Evolutionary conservation across 768 basidiomycete species (phyloP).

Genomic region (Glaciozyma martinii): DNA sequence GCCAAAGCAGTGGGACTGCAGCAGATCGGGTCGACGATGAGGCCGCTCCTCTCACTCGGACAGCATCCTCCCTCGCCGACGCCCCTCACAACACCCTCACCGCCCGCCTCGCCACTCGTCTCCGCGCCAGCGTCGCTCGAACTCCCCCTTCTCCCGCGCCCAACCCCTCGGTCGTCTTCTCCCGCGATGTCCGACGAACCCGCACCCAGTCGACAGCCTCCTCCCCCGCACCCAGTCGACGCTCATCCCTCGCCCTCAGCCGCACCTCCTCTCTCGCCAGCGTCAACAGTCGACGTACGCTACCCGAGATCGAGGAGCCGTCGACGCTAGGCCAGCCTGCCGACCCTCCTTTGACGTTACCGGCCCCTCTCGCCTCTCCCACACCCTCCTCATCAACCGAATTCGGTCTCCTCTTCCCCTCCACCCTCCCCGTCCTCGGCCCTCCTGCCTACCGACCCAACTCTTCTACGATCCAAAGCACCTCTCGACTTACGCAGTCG

Average conservation of each 20-base stretch:
- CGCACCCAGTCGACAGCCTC: conserved; percentile 10
- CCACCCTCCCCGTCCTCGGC: conserved; percentile 15
- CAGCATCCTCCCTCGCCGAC: conserved; percentile 4
- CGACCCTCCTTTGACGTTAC: neutral
- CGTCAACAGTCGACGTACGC: no score
- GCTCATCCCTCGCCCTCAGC: conserved; percentile 2
- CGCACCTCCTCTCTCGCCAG: neutral
- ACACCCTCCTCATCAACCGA: neutral
- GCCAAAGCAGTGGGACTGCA: neutral
- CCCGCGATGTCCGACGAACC: conserved; percentile 5
- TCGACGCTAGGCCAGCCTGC: no score
- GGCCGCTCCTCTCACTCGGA: conserved; percentile 14
- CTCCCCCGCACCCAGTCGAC: neutral
- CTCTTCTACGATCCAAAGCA: conserved; percentile 10
- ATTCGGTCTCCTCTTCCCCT: neutral
- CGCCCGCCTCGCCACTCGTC: neutral
- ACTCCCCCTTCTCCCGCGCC: neutral
- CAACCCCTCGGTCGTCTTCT: conserved; percentile 21
- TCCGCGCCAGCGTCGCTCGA: conserved; percentile 1
- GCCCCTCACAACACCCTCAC: conserved; percentile 17
- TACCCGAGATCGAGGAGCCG: no score
- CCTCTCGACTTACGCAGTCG: conserved; percentile 6
- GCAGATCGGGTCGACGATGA: conserved; percentile 12
- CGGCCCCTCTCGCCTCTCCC: neutral
- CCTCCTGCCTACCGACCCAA: conserved; percentile 24